A percentile compares a stretch with the other conserved stretches of the same genome.
Conservation (phyloP, 2,329 filamentous ascomycete genomes). For the Pseudogymnoascus sp. region DNA sequence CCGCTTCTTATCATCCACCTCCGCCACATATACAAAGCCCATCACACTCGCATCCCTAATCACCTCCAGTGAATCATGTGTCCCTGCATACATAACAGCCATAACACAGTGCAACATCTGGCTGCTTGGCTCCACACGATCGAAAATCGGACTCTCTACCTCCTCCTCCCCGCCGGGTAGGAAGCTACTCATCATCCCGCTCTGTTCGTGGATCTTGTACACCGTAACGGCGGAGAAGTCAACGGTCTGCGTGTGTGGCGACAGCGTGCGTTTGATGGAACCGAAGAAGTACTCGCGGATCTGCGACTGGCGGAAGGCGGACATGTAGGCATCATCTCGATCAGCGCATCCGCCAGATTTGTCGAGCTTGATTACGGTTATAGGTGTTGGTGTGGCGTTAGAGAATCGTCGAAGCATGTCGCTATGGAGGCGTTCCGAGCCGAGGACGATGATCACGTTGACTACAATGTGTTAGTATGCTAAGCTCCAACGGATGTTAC, state of each 20-base stretch:
- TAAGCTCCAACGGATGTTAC: not conserved
- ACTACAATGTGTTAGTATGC: constrained; percentile 34
- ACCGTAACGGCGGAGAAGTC: constrained; percentile 67
- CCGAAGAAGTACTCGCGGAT: constrained; percentile 96
- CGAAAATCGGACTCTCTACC: constrained; percentile 37
- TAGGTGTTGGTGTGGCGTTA: constrained; percentile 51
- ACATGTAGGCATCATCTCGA: constrained; percentile 65
- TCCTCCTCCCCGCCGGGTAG: constrained; percentile 26
- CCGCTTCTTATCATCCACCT: constrained; percentile 77
- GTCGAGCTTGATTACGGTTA: constrained; percentile 69
- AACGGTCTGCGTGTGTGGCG: constrained; percentile 78
- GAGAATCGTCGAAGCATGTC: constrained; percentile 65
- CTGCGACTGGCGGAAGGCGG: constrained; percentile 61
- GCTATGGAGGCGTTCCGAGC: constrained; percentile 65
- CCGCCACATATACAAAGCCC: constrained; percentile 87
- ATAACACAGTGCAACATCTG: constrained; percentile 73
- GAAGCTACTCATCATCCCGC: constrained; percentile 25
- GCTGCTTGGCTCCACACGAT: constrained; percentile 55
- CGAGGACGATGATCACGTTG: constrained; percentile 73
- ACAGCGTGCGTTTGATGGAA: constrained; percentile 63
- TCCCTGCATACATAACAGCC: constrained; percentile 71
- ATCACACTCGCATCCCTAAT: constrained; percentile 77
- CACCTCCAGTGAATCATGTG: constrained; percentile 58
- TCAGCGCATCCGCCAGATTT: constrained; percentile 81
- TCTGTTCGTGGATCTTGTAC: constrained; percentile 53